phyloP scores from a whole-genome alignment of 2,329 filamentous ascomycete species.

The Plectosphaerella cucumerina region DNA sequence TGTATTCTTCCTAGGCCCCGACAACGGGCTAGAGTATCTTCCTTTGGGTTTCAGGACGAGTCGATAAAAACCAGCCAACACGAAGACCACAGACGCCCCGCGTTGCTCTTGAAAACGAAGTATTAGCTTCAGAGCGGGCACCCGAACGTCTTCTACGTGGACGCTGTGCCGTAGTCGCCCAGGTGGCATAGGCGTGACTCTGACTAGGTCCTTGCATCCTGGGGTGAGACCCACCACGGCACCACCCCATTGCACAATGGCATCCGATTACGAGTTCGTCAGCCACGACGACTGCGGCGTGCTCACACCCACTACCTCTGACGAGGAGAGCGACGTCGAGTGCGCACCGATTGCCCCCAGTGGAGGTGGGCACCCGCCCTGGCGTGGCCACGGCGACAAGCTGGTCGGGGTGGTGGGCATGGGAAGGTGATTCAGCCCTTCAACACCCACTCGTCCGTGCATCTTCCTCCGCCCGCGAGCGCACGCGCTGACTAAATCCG shows the following conservation, averaged over 20 bases:
- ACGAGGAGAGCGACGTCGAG: background rate
- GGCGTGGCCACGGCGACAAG: conserved; percentile 22
- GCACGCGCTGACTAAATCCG: conserved; percentile 35
- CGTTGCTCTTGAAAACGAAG: background rate
- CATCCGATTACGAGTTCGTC: background rate
- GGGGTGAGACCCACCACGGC: too few relatives aligned
- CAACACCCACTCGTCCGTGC: background rate
- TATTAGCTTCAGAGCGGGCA: background rate
- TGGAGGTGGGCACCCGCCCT: conserved; percentile 15
- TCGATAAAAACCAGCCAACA: background rate
- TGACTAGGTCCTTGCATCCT: too few relatives aligned
- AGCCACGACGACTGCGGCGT: background rate
- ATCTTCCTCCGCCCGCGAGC: background rate
- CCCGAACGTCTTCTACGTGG: too few relatives aligned
- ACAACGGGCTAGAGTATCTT: background rate
- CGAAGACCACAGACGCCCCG: background rate
- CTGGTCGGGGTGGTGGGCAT: conserved; percentile 31
- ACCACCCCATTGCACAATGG: background rate
- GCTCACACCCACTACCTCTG: background rate
- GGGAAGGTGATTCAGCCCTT: conserved; percentile 23
- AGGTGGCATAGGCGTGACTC: too few relatives aligned
- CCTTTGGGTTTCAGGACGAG: background rate
- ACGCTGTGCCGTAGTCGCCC: too few relatives aligned
- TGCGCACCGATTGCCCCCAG: background rate
- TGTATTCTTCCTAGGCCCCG: background rate